A percentile compares a stretch with the other conserved stretches of the same genome.
These are phyloP conservation scores for Pseudocercospora pini-densiflorae DNA, from an alignment of 2,329 filamentous ascomycete species.

Conservation along the genomic window DNA sequence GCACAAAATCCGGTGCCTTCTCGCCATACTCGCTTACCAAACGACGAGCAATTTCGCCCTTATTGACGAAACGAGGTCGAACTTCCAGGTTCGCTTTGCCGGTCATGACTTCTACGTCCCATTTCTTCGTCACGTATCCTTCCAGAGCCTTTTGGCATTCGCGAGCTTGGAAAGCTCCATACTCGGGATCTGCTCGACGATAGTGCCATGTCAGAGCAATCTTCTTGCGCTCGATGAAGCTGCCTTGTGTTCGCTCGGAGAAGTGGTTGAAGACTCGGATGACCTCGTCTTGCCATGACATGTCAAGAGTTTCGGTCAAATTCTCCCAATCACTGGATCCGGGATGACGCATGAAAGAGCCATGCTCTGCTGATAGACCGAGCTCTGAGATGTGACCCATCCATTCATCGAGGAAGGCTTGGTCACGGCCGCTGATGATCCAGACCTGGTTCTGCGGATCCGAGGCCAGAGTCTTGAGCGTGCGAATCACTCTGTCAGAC, in stretches of 20 bases:
- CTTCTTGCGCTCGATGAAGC: conserved; percentile 92
- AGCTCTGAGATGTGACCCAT: conserved; percentile 88
- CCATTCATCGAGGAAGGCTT: conserved; percentile 86
- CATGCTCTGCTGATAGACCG: conserved; percentile 96
- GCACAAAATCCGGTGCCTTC: conserved; percentile 76
- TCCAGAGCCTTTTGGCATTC: conserved; percentile 85
- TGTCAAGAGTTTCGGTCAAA: conserved; percentile 81
- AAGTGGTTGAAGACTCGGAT: conserved; percentile 84
- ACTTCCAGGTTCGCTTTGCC: conserved; percentile 98
- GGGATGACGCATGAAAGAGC: conserved; percentile 89
- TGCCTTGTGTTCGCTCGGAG: conserved; percentile 86
- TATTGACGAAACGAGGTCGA: conserved; percentile 96
- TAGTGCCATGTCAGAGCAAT: conserved; percentile 98
- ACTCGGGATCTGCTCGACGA: conserved; percentile 84
- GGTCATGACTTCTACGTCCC: conserved; percentile 94
- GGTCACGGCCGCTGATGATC: conserved; percentile 96
- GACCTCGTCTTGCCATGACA: conserved; percentile 90
- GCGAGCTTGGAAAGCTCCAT: conserved; percentile 75
- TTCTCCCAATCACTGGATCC: conserved; percentile 82
- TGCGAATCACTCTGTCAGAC: conserved; percentile 79
- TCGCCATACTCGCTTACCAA: conserved; percentile 75
- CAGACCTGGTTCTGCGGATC: conserved; percentile 89
- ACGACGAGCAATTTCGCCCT: conserved; percentile 89
- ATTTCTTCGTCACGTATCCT: conserved; percentile 73
- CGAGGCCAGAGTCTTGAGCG: conserved; percentile 76